phyloP scores from a whole-genome alignment of 2,329 filamentous ascomycete species.

The Aspergillus proliferans region DNA sequence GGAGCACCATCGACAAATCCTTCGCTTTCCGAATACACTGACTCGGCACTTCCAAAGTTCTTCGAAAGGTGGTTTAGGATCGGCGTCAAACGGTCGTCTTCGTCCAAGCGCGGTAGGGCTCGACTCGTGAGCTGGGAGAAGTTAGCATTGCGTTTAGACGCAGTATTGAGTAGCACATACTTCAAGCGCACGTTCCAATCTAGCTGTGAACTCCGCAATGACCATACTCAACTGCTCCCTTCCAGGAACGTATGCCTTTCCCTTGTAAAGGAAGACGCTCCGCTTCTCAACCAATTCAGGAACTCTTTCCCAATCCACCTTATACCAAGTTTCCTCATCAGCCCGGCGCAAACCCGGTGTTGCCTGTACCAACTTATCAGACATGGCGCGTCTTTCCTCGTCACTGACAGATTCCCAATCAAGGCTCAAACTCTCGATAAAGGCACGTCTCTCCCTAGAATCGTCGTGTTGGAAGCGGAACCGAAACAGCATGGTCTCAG shows the following conservation, averaged over 20 bases:
- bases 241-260: conserved; percentile 86
- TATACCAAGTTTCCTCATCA: conserved; percentile 88
- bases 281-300: conserved; percentile 81
- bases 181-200: conserved; percentile 76
- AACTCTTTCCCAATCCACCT: conserved; percentile 91
- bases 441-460: conserved; percentile 62
- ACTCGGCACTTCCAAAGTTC: conserved; percentile 88
- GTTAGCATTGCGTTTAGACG: conserved; percentile 14
- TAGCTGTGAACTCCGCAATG: conserved; percentile 72
- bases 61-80: conserved; percentile 81
- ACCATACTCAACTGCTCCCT: conserved; percentile 86
- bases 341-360: conserved; percentile 43
- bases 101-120: conserved; percentile 83
- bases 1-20: conserved; percentile 62
- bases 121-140: conserved; percentile 68
- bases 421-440: conserved; percentile 70
- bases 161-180: conserved; percentile 41
- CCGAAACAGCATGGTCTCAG: conserved; percentile 85
- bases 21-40: conserved; percentile 64
- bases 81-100: conserved; percentile 82
- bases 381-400: conserved; percentile 67
- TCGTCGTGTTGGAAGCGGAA: conserved; percentile 76
- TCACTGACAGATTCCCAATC: conserved; percentile 79
- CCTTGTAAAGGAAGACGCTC: conserved; percentile 67
- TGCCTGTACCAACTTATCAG: conserved; percentile 55